Percentiles rank a stretch among this genome's conserved stretches.
Conservation (phyloP, 1,284 basidiomycete genomes). For the Ceratobasidium sp. region DNA sequence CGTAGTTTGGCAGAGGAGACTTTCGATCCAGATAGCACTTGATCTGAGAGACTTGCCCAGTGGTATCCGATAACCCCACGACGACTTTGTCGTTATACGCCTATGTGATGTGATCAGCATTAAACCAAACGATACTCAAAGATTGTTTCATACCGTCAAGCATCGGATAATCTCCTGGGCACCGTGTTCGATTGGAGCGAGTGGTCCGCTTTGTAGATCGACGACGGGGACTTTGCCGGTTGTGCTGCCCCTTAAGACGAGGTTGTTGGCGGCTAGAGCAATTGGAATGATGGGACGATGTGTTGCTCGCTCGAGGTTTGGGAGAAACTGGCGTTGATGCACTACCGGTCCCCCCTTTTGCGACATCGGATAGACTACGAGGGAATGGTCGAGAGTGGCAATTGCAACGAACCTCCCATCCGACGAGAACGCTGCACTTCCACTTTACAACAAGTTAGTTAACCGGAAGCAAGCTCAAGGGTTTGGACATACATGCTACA, state of each 20-base stretch:
- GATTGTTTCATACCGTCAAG: not conserved
- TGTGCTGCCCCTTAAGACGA: slow-evolving; percentile 4
- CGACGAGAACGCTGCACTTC: not conserved
- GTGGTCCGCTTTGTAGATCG: slow-evolving; percentile 4
- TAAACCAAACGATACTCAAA: not conserved
- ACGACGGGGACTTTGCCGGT: not conserved
- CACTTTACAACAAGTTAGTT: not conserved
- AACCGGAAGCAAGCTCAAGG: not conserved
- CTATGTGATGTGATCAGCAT: not conserved
- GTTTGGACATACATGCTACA: slow-evolving; percentile 9
- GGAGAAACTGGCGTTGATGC: not conserved
- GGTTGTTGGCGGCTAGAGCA: slow-evolving; percentile 1
- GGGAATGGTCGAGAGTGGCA: not conserved
- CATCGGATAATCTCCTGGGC: not conserved
- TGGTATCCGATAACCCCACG: slow-evolving; percentile 5
- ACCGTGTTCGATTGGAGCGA: slow-evolving; percentile 10
- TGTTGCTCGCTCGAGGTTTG: not conserved
- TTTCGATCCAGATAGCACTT: slow-evolving; percentile 2
- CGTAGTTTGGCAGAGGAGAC: not conserved
- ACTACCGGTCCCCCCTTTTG: slow-evolving; percentile 2
- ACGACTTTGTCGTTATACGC: slow-evolving; percentile 5
- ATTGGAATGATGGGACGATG: not conserved
- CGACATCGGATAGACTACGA: not conserved
- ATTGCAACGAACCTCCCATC: slow-evolving; percentile 9
- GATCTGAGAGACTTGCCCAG: not conserved